Conservation (phyloP, 805 yeast species). For the Peterozyma toletana region DNA sequence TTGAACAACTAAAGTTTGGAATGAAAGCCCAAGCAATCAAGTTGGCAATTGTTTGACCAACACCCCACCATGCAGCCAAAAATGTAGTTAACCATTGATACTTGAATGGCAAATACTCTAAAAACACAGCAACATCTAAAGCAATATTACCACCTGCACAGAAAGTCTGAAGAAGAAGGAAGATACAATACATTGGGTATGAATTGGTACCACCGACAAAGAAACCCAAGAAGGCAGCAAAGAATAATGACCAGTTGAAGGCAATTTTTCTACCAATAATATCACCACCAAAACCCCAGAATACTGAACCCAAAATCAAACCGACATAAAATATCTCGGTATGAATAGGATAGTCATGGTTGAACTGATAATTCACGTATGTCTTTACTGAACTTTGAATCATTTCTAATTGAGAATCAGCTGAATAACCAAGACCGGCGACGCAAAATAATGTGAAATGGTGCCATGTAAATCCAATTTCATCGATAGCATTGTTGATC, state of each 20-base stretch:
- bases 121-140: slow-evolving; percentile 43
- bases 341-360: slow-evolving; percentile 33
- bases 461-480: slow-evolving; percentile 54
- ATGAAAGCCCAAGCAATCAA: slow-evolving; percentile 51
- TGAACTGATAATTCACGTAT: slow-evolving; percentile 41
- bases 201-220: slow-evolving; percentile 45
- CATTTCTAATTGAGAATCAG: slow-evolving; percentile 43
- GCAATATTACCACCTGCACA: slow-evolving; percentile 54
- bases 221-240: slow-evolving; percentile 44
- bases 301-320: slow-evolving; percentile 42
- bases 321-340: slow-evolving; percentile 44
- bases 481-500: slow-evolving; percentile 49
- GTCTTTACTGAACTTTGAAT: slow-evolving; percentile 39
- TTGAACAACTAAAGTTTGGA: slow-evolving; percentile 39
- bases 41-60: slow-evolving; percentile 49
- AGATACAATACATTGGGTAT: slow-evolving; percentile 42
- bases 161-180: slow-evolving; percentile 35
- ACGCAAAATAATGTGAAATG: slow-evolving; percentile 41
- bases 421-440: slow-evolving; percentile 52
- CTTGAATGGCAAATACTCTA: slow-evolving; percentile 45
- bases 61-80: slow-evolving; percentile 56
- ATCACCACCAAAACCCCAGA: slow-evolving; percentile 53
- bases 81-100: slow-evolving; percentile 45
- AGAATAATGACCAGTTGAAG: slow-evolving; percentile 40
- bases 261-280: slow-evolving; percentile 46